Base-by-base conservation (phyloP, 495 filamentous ascomycete species). In the Thermochaetoides thermophila region DNA sequence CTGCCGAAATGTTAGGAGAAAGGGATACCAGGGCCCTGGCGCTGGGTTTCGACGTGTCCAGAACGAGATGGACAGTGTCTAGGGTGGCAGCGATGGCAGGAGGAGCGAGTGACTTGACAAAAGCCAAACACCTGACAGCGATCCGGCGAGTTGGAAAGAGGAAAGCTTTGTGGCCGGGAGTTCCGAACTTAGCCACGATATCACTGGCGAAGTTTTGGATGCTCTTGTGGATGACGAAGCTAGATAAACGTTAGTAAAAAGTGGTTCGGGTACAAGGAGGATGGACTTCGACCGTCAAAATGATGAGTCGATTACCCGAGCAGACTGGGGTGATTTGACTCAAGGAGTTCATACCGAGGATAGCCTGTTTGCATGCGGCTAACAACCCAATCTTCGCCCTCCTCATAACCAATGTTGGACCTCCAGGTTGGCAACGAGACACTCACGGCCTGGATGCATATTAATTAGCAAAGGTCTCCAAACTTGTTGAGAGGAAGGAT, bases 401-500 rank as follows among this genome's bases (percentile, higher is more conserved):
- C 84, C 54, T 96, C 89, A 43, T 97, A 97, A 2, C 70, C 89
- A 17, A 96, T 61, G 49, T 87, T 94, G 26, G 84, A 60, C 42
- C 62, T 71, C 89, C 89, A 97, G 63, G 87, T 89, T 27, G 89
- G 89, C 20, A 97, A 65, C 3, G 91, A 96, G 14, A 94, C 84
- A 52, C 86, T 95, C 39, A 96, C 82, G 29, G 89, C 91, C 87
- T 96, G 26, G 33, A 23, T n/a, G n/a, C n/a, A n/a, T n/a, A n/a
- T n/a, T n/a, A n/a, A n/a, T n/a, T n/a, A n/a, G n/a, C n/a, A n/a
- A n/a, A n/a, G n/a, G n/a, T n/a, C n/a, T n/a, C n/a, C n/a, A n/a
- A n/a, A n/a, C n/a, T n/a, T n/a, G n/a, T n/a, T n/a, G n/a, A n/a
- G n/a, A n/a, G n/a, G n/a, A n/a, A n/a, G n/a, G n/a, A n/a, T n/a